Conservation (phyloP, 1,284 basidiomycete genomes). For the Phellinidium pouzarii region DNA sequence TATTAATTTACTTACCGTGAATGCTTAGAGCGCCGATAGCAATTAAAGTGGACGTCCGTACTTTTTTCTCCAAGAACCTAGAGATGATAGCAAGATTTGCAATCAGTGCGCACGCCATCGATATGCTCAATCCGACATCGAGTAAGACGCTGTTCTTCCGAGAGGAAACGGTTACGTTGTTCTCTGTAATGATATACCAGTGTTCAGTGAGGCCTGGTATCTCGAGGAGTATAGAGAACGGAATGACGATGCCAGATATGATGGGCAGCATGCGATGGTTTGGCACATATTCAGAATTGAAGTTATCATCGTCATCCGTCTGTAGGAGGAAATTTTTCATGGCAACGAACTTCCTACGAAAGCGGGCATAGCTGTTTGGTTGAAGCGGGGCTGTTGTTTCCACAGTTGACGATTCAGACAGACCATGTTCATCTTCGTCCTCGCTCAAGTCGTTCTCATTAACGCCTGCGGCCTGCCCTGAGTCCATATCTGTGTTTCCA, state of each 20-base stretch:
- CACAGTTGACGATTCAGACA: neutral
- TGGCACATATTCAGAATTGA: slow-evolving; percentile 28
- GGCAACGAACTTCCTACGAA: neutral
- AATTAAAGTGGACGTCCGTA: slow-evolving; percentile 56
- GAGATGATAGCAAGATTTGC: slow-evolving; percentile 66
- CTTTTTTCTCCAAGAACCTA: slow-evolving; percentile 65
- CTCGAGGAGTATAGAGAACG: slow-evolving; percentile 74
- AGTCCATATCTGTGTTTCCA: neutral
- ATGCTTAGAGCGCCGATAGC: slow-evolving; percentile 58
- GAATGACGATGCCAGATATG: slow-evolving; percentile 62
- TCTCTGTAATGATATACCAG: slow-evolving; percentile 61
- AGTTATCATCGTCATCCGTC: slow-evolving; percentile 14
- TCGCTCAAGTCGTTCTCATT: too few species aligned
- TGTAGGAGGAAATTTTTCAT: slow-evolving; percentile 21
- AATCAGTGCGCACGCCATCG: slow-evolving; percentile 60
- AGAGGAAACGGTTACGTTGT: slow-evolving; percentile 39
- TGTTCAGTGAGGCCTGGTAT: slow-evolving; percentile 67
- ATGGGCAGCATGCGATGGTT: slow-evolving; percentile 58
- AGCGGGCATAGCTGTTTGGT: neutral
- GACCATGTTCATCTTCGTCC: neutral
- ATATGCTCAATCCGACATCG: slow-evolving; percentile 57
- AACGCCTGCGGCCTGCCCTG: neutral
- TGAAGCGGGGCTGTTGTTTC: neutral
- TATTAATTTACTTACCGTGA: slow-evolving; percentile 46
- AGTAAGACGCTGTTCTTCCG: slow-evolving; percentile 53